Conservation (phyloP, 2,329 filamentous ascomycete species). For the Biscogniauxia mediterranea region DNA sequence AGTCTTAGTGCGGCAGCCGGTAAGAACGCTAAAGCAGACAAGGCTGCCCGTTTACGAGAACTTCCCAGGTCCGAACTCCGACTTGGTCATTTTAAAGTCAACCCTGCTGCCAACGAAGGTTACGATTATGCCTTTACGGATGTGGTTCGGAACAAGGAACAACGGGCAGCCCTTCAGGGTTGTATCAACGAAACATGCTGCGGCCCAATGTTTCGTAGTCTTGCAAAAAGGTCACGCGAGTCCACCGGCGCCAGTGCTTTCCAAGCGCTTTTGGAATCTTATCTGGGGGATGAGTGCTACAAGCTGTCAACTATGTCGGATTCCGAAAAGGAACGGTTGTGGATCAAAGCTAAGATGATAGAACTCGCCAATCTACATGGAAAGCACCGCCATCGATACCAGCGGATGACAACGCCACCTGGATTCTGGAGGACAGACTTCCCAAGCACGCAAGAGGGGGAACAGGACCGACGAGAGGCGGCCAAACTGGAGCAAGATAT, state of each 20-base stretch:
- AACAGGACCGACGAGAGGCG: conserved; percentile 63
- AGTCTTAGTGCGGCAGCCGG: conserved; percentile 17
- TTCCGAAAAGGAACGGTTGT: conserved; percentile 61
- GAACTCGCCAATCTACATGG: conserved; percentile 73
- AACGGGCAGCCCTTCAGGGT: conserved; percentile 68
- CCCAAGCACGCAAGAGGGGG: conserved; percentile 78
- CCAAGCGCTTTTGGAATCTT: conserved; percentile 49
- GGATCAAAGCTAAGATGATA: conserved; percentile 74
- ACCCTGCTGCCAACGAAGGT: conserved; percentile 69
- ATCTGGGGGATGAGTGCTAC: conserved; percentile 58
- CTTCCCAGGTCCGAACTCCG: conserved; percentile 57
- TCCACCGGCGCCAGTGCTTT: conserved; percentile 29
- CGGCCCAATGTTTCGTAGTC: conserved; percentile 65
- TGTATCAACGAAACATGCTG: conserved; percentile 78
- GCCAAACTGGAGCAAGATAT: conserved; percentile 60
- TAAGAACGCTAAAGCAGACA: conserved; percentile 9
- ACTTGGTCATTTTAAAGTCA: conserved; percentile 78
- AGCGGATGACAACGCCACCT: conserved; percentile 70
- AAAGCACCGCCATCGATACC: conserved; percentile 73
- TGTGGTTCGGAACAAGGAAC: conserved; percentile 67
- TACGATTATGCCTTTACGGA: conserved; percentile 71
- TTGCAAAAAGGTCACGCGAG: conserved; percentile 55
- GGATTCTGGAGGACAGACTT: conserved; percentile 93
- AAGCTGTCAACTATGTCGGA: conserved; percentile 56
- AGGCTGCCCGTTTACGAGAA: conserved; percentile 52